Evolutionary conservation across 2,329 filamentous ascomycete genomes (phyloP).

Genomic region (Ophiocordyceps australis): DNA sequence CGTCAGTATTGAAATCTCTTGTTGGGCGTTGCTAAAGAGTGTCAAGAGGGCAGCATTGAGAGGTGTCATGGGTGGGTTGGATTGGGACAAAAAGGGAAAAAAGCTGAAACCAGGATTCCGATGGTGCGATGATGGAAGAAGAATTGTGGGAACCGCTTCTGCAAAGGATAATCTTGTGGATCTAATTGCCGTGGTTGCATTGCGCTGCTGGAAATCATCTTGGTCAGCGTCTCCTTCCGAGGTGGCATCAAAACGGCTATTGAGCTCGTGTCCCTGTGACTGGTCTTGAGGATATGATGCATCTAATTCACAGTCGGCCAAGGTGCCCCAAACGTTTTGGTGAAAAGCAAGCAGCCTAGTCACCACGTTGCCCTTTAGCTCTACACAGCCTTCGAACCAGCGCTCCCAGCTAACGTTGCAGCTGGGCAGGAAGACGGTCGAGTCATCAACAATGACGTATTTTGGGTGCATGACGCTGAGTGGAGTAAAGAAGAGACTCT

Average conservation of each 20-base stretch:
- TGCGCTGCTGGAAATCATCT: conserved; percentile 1
- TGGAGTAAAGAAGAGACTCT: conserved; percentile 62
- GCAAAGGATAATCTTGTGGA: conserved; percentile 8
- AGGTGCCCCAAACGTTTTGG: conserved; percentile 41
- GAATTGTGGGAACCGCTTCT: conserved; percentile 29
- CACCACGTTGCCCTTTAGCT: conserved; percentile 44
- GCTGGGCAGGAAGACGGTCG: conserved; percentile 50
- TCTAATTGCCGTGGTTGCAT: conserved; percentile 10
- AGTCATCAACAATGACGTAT: conserved; percentile 56
- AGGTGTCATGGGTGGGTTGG: conserved; percentile 40
- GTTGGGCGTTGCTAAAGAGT: conserved; percentile 37
- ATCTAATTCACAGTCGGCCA: conserved; percentile 4
- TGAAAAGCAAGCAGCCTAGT: conserved; percentile 48
- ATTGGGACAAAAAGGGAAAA: conserved; percentile 32
- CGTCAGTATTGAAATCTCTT: conserved; percentile 50
- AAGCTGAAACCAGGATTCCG: conserved; percentile 45
- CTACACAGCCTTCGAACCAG: conserved; percentile 70
- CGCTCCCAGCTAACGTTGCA: conserved; percentile 76
- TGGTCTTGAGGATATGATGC: no score
- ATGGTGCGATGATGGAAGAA: conserved; percentile 60
- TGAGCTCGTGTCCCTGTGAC: no score
- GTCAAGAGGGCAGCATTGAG: conserved; percentile 48
- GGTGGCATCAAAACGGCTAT: background rate
- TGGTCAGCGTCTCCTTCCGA: background rate
- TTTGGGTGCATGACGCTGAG: conserved; percentile 84